Base-by-base conservation (phyloP, 306 rosid species). In the Acmispon strigosus region DNA sequence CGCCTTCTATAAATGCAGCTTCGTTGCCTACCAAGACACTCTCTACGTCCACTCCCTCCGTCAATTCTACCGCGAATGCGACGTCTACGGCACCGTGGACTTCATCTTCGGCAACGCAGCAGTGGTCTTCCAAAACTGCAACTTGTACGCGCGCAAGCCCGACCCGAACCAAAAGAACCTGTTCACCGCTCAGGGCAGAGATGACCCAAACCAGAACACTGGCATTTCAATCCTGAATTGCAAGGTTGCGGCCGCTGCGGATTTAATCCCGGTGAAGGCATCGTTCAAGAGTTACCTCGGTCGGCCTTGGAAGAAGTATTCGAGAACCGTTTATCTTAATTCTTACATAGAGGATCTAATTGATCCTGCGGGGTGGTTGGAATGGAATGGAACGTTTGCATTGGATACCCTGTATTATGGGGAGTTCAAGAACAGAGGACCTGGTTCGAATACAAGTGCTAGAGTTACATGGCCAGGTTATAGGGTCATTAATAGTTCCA, bases 71-170 rank as follows among this genome's bases (percentile, higher is more conserved):
- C 86, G 98, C 0, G 89, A 93, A 1, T 93, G 98, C 47, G 94
- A 93, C 72, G 10, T 93, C 20, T 93, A 90, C 20, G 98, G 98
- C 42, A 90, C 98, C 10, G 13, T 92, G 0, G 96, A 88, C 73
- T 92, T 92, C 86, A 81, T 92, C 62, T 92, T 92, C 8, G 98
- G 96, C 34, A 88, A 92, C 1, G 97, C 97, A 0, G 98, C 94
- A 0, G 96, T 80, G 0, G 90, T 93, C 7, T 27, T 93, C 53
- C 97, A 93, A 58, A 90, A 87, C 70, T 88, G 97, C 80, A 88
- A 84, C 80, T 10, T 93, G 4, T 93, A 90, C 50, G 96, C 98
- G 0, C 89, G 98, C 14, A 82, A 65, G 47, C 98, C 98, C 0
- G 53, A 76, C 19, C 53, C 58, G 0, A 86, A 86, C 19, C 98